phyloP scores from a whole-genome alignment of 1,284 basidiomycete species.

The Ceratobasidium theobromae region DNA sequence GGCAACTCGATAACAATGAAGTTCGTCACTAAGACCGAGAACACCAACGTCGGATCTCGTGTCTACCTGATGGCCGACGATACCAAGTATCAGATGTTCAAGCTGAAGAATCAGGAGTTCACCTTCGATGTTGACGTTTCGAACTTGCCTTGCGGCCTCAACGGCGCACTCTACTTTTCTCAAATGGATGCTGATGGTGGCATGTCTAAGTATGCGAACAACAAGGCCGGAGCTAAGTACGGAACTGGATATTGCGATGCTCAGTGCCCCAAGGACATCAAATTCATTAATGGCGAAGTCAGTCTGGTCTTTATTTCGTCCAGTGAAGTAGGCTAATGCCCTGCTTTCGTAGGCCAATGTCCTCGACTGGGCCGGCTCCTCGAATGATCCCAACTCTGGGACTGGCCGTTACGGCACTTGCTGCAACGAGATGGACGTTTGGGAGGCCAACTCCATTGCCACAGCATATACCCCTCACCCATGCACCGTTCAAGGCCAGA shows the following conservation, averaged over 20 bases:
- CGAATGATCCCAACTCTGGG: constrained; percentile 34
- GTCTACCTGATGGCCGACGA: constrained; percentile 53
- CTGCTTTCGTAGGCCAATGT: constrained; percentile 32
- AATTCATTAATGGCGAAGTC: constrained; percentile 55
- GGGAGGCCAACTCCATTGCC: constrained; percentile 51
- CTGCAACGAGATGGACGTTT: constrained; percentile 38
- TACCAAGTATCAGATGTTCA: constrained; percentile 54
- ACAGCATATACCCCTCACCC: constrained; percentile 50
- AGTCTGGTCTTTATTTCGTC: constrained; percentile 26
- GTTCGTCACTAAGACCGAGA: constrained; percentile 48
- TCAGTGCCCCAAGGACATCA: constrained; percentile 54
- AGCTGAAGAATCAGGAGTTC: constrained; percentile 57
- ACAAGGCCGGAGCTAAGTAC: constrained; percentile 60
- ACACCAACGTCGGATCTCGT: constrained; percentile 56
- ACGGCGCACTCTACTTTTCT: constrained; percentile 54
- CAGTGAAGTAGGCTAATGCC: background rate
- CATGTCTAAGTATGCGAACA: constrained; percentile 49
- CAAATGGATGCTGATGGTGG: constrained; percentile 61
- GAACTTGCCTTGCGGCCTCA: constrained; percentile 57
- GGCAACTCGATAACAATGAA: constrained; percentile 53
- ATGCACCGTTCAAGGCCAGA: constrained; percentile 29
- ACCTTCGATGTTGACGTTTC: constrained; percentile 60
- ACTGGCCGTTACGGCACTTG: constrained; percentile 35
- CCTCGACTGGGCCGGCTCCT: constrained; percentile 21
- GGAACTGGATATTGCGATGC: constrained; percentile 61